Conservation (phyloP, 2,329 filamentous ascomycete species). For the Fusarium redolens region DNA sequence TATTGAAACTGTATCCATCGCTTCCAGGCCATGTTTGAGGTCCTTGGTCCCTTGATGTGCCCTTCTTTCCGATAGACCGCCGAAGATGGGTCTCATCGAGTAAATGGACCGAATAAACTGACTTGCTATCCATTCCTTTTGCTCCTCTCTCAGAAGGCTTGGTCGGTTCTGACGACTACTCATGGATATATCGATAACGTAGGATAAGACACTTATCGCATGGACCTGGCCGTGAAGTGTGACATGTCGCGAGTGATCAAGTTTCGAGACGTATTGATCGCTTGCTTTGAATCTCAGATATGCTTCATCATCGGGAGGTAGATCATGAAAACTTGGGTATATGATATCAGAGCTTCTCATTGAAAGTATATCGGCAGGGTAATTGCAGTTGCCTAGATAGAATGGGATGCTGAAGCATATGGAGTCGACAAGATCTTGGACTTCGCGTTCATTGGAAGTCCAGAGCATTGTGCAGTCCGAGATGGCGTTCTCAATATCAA, state of each 20-base stretch:
- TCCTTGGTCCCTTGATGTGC: no score
- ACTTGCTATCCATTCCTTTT: constrained; percentile 10
- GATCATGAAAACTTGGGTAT: constrained; percentile 27
- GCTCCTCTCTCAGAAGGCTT: neutral
- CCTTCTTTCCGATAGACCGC: neutral
- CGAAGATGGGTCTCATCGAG: neutral
- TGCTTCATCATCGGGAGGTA: neutral
- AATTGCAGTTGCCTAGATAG: constrained; percentile 25
- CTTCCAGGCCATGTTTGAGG: neutral
- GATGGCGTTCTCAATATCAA: accelerated
- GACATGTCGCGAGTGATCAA: constrained; percentile 26
- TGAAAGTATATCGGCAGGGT: neutral
- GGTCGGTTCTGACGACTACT: neutral
- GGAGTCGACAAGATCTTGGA: neutral
- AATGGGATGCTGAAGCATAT: constrained; percentile 31
- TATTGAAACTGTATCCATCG: neutral
- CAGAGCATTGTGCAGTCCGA: neutral
- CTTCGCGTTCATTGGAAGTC: neutral
- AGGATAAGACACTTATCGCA: constrained; percentile 7
- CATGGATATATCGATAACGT: neutral
- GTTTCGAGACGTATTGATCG: neutral
- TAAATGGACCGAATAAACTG: constrained; percentile 12
- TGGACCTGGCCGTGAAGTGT: constrained; percentile 13
- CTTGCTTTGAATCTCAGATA: neutral
- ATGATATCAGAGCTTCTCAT: neutral